Conservation (phyloP, 2,329 filamentous ascomycete genomes). For the Helicocarpus griseus region DNA sequence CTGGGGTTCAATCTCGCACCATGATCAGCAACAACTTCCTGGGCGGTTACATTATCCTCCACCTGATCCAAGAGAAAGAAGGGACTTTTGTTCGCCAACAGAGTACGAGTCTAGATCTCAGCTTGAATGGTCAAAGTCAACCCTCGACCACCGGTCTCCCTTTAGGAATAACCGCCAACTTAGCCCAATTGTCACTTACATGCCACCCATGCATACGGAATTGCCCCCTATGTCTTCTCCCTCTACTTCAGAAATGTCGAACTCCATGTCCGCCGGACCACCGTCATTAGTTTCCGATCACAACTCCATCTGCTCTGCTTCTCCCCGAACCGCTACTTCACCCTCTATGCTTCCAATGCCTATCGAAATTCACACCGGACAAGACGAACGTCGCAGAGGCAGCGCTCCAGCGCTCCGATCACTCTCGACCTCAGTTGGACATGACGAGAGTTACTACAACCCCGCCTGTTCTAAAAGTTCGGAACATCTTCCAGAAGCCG, state of each 20-base stretch:
- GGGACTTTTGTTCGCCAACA: conserved; percentile 15
- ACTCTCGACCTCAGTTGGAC: conserved; percentile 1
- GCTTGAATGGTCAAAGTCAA: background rate
- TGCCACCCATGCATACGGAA: conserved; percentile 34
- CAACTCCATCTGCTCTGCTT: conserved; percentile 53
- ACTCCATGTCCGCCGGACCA: conserved; percentile 48
- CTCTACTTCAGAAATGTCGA: conserved; percentile 53
- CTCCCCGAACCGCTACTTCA: conserved; percentile 39
- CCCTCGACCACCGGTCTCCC: conserved; percentile 3
- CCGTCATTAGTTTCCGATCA: conserved; percentile 64
- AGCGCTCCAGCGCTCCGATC: conserved; percentile 19
- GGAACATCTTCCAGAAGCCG: conserved; percentile 1
- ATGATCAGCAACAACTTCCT: conserved; percentile 8
- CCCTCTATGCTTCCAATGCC: conserved; percentile 32
- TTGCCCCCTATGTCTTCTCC: conserved; percentile 53
- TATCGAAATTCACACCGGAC: conserved; percentile 35
- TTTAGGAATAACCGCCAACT: conserved; percentile 21
- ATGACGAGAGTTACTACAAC: conserved; percentile 1
- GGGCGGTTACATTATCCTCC: conserved; percentile 9
- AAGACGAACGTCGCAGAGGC: conserved; percentile 24
- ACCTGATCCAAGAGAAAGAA: conserved; percentile 15
- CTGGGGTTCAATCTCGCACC: conserved; percentile 5
- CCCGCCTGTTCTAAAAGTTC: background rate
- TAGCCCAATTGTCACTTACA: conserved; percentile 30
- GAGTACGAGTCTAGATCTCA: conserved; percentile 1